Percentiles rank a stretch among this genome's conserved stretches.
Evolutionary conservation across 2,329 filamentous ascomycete species (phyloP).

Genomic region (Alternaria panax): DNA sequence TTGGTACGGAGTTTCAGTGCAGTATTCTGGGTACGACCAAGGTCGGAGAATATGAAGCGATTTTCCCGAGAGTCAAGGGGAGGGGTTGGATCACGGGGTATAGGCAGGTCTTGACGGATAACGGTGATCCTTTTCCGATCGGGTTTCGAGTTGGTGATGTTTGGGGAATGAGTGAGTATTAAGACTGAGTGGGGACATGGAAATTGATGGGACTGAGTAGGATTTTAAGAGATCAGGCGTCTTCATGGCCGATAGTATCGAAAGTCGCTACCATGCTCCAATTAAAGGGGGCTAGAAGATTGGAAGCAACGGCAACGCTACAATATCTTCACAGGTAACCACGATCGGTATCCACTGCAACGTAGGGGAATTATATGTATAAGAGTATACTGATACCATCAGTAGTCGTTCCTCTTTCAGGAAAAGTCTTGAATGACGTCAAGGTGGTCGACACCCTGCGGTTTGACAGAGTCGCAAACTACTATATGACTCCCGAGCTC

Average conservation of each 20-base stretch:
- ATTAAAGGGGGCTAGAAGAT: neutral
- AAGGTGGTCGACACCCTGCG: neutral
- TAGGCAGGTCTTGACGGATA: slow-evolving; percentile 55
- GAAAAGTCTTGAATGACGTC: no score
- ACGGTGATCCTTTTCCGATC: slow-evolving; percentile 55
- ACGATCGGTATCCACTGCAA: neutral
- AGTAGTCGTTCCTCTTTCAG: neutral
- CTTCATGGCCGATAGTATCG: neutral
- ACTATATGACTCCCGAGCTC: neutral
- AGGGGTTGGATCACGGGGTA: slow-evolving; percentile 57
- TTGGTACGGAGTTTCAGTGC: slow-evolving; percentile 54
- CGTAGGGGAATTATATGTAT: neutral
- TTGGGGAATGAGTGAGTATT: slow-evolving; percentile 16
- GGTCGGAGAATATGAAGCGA: slow-evolving; percentile 51
- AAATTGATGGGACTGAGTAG: neutral
- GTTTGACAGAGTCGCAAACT: neutral
- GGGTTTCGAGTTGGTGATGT: slow-evolving; percentile 50
- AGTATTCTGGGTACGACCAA: slow-evolving; percentile 50
- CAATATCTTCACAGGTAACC: neutral
- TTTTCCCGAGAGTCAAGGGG: slow-evolving; percentile 54
- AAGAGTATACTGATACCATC: neutral
- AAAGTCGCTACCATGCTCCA: neutral
- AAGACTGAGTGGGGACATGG: neutral
- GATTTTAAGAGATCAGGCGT: neutral
- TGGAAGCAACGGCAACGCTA: neutral